Base-by-base conservation (phyloP, 2,329 filamentous ascomycete species). In the Lachnellula subtilissima region DNA sequence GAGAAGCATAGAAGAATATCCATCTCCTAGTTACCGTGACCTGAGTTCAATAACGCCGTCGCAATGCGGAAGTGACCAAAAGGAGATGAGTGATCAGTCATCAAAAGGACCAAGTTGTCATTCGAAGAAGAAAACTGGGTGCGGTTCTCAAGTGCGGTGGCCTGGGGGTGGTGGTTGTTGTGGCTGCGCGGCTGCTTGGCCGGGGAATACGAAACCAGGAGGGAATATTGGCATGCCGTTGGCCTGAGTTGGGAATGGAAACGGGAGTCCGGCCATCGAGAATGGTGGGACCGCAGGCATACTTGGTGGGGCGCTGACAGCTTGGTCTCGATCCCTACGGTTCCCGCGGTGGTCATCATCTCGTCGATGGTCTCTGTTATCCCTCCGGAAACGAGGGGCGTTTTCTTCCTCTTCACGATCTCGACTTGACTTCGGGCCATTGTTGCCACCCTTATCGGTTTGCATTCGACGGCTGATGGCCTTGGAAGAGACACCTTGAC, bases 401-500 rank as follows among this genome's bases (percentile, higher is more conserved):
- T 68, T 65, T 22, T 71, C 68, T 23, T 69, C 67, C 11, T 70
- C 28, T 32, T 32, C 67, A 15, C 64, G 64, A 42, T 67, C 66
- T 11, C 68, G 66, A 54, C 54, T 65, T 19, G 83, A 86, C 66
- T 85, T 85, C 51, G 84, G 84, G 3, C 84, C 84, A 65, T 85
- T 81, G 64, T 78, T 78, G 37, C 84, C 84, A 52, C 83, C 81
- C 67, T 84, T 83, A 68, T 87, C 84, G 7, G 84, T 87, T 71
- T 85, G 82, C 82, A 87, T 86, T 37, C 85, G 82, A 17, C 84
- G 78, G 64, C 82, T 85, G 59, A 87, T 87, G 40, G 84, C 91
- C 78, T 99, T 99, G 45, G 91, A 97, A 17, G 92, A 97, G 14
- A 99, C 95, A 54, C 94, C 94, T 17, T 93, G 92, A 52, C 94